These are phyloP conservation scores for Zizania latifolia DNA, from an alignment of 176 grass and related monocot species.

Conservation along the genomic window DNA sequence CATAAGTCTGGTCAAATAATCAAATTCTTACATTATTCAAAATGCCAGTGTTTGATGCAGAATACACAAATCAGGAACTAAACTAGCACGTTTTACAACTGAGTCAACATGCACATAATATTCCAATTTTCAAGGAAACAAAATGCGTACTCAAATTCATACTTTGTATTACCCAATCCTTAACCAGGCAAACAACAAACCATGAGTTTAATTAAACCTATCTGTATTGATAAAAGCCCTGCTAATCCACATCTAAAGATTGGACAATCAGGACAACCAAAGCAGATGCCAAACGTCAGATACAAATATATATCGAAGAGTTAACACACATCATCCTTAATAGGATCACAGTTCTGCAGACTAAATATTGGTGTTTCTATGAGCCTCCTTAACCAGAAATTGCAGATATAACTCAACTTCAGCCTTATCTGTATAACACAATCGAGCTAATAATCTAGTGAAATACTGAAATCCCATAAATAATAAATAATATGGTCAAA, in stretches of 20 bases:
- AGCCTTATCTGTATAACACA: not conserved
- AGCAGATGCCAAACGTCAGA: not conserved
- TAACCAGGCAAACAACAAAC: not conserved
- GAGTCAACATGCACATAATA: not conserved
- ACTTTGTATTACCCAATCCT: not conserved
- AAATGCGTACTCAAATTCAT: not conserved
- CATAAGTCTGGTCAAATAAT: not conserved
- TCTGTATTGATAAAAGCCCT: not conserved
- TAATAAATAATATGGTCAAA: not conserved
- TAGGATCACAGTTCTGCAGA: not conserved
- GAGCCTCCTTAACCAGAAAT: not conserved
- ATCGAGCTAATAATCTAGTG: not conserved
- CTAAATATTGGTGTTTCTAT: not conserved
- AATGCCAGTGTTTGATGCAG: not conserved
- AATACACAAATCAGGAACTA: slow-evolving; percentile 8
- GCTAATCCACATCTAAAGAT: not conserved
- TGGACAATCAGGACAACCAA: not conserved
- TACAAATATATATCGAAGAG: not conserved
- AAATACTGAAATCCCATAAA: not conserved
- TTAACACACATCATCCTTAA: not conserved
- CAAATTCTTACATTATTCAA: not conserved
- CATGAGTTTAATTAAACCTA: not conserved
- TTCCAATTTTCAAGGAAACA: not conserved
- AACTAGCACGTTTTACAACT: not conserved
- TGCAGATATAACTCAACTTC: not conserved